These are phyloP conservation scores for Hippophae tibetana DNA, from an alignment of 306 rosid species.

Conservation along the genomic window DNA sequence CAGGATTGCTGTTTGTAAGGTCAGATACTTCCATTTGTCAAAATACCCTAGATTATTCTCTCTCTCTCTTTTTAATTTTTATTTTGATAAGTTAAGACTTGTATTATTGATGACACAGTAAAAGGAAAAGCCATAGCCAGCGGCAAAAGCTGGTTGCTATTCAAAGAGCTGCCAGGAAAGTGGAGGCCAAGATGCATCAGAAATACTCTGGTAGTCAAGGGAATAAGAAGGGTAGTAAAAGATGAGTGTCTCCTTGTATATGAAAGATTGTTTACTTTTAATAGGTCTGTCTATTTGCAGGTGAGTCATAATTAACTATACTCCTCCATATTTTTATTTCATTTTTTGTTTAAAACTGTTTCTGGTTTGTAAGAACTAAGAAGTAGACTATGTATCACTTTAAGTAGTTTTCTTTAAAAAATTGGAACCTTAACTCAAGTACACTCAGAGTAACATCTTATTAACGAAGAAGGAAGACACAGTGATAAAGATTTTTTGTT, in stretches of 20 bases:
- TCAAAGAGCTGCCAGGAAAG: conserved; percentile 53
- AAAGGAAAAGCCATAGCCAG: conserved; percentile 40
- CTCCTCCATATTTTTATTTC: not conserved
- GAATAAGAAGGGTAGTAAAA: conserved; percentile 38
- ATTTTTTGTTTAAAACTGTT: not conserved
- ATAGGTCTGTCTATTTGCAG: not conserved
- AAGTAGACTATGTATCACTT: conserved; percentile 1
- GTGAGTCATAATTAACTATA: not conserved
- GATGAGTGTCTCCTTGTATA: conserved; percentile 36
- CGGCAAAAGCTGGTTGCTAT: conserved; percentile 64
- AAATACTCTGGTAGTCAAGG: conserved; percentile 29
- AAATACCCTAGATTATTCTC: not conserved
- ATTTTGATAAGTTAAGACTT: not conserved
- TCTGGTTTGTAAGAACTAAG: not conserved
- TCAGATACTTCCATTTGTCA: conserved; percentile 12
- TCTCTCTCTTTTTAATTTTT: not conserved
- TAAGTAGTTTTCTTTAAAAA: not conserved
- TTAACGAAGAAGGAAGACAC: too few relatives aligned
- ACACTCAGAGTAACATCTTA: not conserved
- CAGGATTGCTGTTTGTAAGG: conserved; percentile 74
- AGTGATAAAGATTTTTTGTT: too few relatives aligned
- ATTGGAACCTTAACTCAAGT: not conserved
- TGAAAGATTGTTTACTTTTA: conserved; percentile 11
- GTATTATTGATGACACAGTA: conserved; percentile 26
- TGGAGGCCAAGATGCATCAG: conserved; percentile 44